phyloP scores from a whole-genome alignment of 306 rosid species.

The Neltuma alba region DNA sequence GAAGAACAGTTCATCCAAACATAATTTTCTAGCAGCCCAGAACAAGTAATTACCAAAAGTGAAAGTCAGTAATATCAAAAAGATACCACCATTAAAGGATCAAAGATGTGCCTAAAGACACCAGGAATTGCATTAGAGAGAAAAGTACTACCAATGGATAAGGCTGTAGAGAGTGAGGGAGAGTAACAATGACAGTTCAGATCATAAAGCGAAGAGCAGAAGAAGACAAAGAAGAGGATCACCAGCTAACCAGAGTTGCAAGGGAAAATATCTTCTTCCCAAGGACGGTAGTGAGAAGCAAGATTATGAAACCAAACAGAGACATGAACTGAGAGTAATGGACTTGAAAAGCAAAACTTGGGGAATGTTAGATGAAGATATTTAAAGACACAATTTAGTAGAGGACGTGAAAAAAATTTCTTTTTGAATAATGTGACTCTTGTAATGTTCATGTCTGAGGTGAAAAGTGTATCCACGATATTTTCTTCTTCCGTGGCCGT shows the following conservation, averaged over 20 bases:
- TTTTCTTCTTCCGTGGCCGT: conserved; percentile 31
- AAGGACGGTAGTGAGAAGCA: conserved; percentile 26
- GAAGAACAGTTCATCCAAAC: background rate
- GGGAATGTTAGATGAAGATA: conserved; percentile 32
- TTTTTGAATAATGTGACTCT: background rate
- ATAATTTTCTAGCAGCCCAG: background rate
- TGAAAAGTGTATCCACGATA: conserved; percentile 60
- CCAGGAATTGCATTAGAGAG: background rate
- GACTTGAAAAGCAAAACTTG: background rate
- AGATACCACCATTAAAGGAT: background rate
- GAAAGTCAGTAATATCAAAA: background rate
- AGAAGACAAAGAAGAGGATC: conserved; percentile 26
- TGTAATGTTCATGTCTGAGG: conserved; percentile 53
- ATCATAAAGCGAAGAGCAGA: conserved; percentile 14
- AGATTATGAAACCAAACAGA: conserved; percentile 7
- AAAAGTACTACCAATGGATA: conserved; percentile 30
- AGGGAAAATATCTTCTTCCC: conserved; percentile 35
- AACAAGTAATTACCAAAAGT: background rate
- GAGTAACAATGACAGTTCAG: conserved; percentile 20
- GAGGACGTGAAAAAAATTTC: background rate
- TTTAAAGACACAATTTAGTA: conserved; percentile 36
- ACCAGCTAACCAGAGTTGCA: conserved; percentile 22
- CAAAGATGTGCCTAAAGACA: background rate
- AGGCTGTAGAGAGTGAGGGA: conserved; percentile 11
- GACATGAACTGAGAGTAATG: background rate